Evolutionary conservation across 441 rosid genomes (phyloP).

Genomic region (Gossypium davidsonii): DNA sequence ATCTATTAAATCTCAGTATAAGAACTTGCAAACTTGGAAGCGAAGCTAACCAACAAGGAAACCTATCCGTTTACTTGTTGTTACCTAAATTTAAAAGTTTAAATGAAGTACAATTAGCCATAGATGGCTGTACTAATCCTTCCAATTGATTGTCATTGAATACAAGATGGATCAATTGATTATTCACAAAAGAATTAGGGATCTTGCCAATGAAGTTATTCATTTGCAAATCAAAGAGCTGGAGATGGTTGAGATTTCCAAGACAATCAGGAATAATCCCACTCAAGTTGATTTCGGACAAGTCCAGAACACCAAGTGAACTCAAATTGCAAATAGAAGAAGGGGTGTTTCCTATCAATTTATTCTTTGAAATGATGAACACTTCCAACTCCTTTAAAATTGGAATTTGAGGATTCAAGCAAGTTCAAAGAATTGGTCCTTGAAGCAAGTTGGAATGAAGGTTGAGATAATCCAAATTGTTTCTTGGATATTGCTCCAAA

Average conservation of each 20-base stretch:
- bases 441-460: constrained; percentile 5
- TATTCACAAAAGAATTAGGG: not conserved
- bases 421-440: constrained; percentile 8
- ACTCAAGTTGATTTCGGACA: constrained; percentile 14
- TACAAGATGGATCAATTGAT: not conserved
- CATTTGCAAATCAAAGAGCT: not conserved
- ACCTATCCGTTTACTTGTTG: not conserved
- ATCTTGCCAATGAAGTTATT: constrained; percentile 16
- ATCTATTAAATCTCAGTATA: not conserved
- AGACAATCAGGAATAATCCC: constrained; percentile 15
- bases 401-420: not conserved
- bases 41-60: constrained; percentile 6
- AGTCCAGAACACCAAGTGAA: constrained; percentile 13
- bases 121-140: constrained; percentile 6
- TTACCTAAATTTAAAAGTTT: constrained; percentile 16
- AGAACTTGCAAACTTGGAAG: not conserved
- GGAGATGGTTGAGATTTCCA: not conserved
- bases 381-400: not conserved
- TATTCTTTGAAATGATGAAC: constrained; percentile 6
- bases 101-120: constrained; percentile 4
- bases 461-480: constrained; percentile 1
- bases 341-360: constrained; percentile 14
- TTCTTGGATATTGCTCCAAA: not conserved
- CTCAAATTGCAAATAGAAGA: constrained; percentile 15
- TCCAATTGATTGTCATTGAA: not conserved